Percentiles rank a stretch among this genome's conserved stretches.
phyloP scores from a whole-genome alignment of 345 rosid species.

The Linum lewisii region DNA sequence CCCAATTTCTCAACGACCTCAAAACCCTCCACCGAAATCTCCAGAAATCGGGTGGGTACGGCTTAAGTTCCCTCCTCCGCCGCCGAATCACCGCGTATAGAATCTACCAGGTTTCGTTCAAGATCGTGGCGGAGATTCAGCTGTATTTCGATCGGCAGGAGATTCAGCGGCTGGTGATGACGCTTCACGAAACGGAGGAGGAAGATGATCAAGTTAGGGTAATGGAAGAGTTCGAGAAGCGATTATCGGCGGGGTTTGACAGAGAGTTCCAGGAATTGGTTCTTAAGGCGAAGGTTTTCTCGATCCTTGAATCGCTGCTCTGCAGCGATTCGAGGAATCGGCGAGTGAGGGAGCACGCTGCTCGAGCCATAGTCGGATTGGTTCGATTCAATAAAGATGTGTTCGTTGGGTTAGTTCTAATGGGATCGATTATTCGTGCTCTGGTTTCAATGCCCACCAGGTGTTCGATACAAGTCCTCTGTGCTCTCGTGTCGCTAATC shows the following conservation, averaged over 20 bases:
- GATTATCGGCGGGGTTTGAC: constrained; percentile 38
- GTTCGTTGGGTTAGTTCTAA: constrained; percentile 48
- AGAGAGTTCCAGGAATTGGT: constrained; percentile 40
- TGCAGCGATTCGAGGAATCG: constrained; percentile 25
- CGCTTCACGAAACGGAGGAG: constrained; percentile 12
- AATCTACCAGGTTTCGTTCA: constrained; percentile 26
- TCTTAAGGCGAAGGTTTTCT: constrained; percentile 33
- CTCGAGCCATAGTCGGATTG: constrained; percentile 26
- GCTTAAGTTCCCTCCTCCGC: constrained; percentile 23
- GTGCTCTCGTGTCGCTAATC: constrained; percentile 28
- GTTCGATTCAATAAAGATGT: constrained; percentile 46
- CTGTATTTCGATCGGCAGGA: constrained; percentile 23
- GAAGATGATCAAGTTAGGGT: constrained; percentile 29
- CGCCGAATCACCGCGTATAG: constrained; percentile 33
- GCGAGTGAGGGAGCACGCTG: constrained; percentile 25
- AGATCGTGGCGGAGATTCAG: constrained; percentile 29
- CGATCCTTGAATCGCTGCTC: constrained; percentile 28
- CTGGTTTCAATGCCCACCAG: constrained; percentile 31
- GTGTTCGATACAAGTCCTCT: constrained; percentile 29
- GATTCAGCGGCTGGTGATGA: constrained; percentile 22
- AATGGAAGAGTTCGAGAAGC: constrained; percentile 30
- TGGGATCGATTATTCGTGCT: constrained; percentile 37
- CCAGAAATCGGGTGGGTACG: constrained; percentile 16
- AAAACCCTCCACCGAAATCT: constrained; percentile 28
- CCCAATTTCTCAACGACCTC: constrained; percentile 23